A percentile compares a stretch with the other conserved stretches of the same genome.
Evolutionary conservation across 768 basidiomycete species (phyloP).

Genomic region (Mycena haematopus): DNA sequence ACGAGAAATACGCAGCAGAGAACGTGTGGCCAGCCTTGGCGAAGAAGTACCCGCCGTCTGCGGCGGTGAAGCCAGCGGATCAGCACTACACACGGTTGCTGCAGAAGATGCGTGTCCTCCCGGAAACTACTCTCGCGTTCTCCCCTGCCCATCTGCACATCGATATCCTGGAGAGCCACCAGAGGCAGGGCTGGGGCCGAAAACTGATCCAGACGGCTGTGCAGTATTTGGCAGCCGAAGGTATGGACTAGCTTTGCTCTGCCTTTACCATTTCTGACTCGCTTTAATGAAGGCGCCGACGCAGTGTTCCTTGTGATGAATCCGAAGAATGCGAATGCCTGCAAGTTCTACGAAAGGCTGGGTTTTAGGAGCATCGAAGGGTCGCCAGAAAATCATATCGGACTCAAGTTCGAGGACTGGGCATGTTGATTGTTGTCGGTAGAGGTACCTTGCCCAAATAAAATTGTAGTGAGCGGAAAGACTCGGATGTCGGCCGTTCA

Average conservation of each 20-base stretch:
- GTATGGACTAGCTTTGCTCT: constrained; percentile 16
- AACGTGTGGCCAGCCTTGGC: constrained; percentile 72
- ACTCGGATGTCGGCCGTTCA: no score
- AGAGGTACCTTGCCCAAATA: no score
- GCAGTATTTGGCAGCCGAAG: constrained; percentile 54
- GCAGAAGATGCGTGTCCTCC: constrained; percentile 48
- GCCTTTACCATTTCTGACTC: background rate
- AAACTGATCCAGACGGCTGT: constrained; percentile 63
- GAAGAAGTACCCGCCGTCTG: constrained; percentile 53
- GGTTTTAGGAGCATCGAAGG: constrained; percentile 61
- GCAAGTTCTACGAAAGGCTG: constrained; percentile 56
- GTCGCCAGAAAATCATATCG: no score
- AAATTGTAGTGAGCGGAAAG: no score
- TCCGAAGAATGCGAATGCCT: constrained; percentile 63
- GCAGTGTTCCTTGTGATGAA: constrained; percentile 76
- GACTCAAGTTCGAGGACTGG: constrained; percentile 54
- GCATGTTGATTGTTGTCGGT: constrained; percentile 15
- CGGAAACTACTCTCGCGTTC: constrained; percentile 61
- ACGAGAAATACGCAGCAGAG: constrained; percentile 58
- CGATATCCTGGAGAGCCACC: constrained; percentile 69
- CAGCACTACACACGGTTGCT: constrained; percentile 47
- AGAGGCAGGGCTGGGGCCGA: constrained; percentile 71
- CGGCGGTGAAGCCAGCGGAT: constrained; percentile 49
- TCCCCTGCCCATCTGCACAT: constrained; percentile 78
- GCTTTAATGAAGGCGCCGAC: constrained; percentile 34